phyloP scores from a whole-genome alignment of 352 stramenopile species.

The Phytophthora idaei region DNA sequence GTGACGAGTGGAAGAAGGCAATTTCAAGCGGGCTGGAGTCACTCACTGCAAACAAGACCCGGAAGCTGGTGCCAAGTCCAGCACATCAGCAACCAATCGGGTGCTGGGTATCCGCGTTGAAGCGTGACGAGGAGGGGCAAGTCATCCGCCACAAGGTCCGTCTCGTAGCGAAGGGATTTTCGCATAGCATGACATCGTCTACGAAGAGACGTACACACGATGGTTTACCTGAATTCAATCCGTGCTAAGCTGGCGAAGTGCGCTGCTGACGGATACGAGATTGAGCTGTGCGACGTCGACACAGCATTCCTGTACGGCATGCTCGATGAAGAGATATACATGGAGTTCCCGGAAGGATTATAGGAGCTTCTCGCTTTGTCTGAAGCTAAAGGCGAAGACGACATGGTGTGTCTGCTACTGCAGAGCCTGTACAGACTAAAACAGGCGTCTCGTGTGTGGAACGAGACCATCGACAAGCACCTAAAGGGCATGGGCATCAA shows the following conservation, averaged over 20 bases:
- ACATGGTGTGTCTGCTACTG: background rate
- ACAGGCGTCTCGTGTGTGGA: conserved; percentile 15
- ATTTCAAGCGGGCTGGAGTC: no score
- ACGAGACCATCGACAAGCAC: conserved; percentile 14
- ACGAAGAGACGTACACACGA: no score
- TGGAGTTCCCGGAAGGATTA: background rate
- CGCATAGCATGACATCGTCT: no score
- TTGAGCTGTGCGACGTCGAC: conserved; percentile 11
- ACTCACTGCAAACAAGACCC: no score
- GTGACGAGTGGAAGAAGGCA: no score
- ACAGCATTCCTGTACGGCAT: conserved; percentile 7
- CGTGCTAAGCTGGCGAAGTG: background rate
- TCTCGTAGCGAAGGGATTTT: no score
- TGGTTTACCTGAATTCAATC: conserved; percentile 7
- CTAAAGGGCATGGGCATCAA: conserved; percentile 27
- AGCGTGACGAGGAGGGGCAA: no score
- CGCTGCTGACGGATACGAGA: background rate
- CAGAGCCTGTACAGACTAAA: conserved; percentile 4
- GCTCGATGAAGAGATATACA: conserved; percentile 13
- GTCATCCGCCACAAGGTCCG: no score
- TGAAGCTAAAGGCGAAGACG: background rate
- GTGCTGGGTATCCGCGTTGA: no score
- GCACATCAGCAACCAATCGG: no score
- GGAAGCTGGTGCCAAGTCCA: no score
- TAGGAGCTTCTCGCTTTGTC: background rate